Conservation (phyloP, 257 asterid genomes). For the Solanum phureja region DNA sequence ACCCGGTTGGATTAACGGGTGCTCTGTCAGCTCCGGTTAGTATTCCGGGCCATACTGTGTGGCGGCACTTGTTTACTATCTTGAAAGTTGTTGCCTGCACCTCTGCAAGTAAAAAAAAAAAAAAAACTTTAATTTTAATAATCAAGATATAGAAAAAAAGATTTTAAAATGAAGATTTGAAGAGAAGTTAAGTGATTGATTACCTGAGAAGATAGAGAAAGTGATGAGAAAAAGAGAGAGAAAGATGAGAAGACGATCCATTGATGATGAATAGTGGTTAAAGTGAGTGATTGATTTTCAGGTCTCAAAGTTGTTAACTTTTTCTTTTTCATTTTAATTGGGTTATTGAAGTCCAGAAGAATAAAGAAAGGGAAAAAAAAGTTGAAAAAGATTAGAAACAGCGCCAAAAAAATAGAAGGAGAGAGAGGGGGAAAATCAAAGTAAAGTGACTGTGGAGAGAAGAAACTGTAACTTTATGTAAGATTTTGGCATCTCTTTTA, state of each 20-base stretch:
- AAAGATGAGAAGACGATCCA: constrained; percentile 30
- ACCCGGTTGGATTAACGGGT: constrained; percentile 59
- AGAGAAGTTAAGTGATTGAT: neutral
- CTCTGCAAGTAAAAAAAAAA: constrained; percentile 12
- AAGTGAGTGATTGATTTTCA: neutral
- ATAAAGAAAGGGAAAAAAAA: neutral
- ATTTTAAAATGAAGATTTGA: neutral
- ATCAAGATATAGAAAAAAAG: no score
- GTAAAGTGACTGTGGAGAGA: neutral
- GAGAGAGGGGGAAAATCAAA: neutral
- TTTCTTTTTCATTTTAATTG: neutral
- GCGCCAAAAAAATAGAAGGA: neutral
- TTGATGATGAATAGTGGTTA: neutral
- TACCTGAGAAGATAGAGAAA: constrained; percentile 39
- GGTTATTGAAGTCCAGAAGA: neutral
- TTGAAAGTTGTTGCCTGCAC: constrained; percentile 68
- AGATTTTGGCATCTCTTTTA: neutral
- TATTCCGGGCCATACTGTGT: constrained; percentile 87
- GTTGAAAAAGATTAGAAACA: neutral
- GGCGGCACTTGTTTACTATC: constrained; percentile 80
- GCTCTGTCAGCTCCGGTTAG: constrained; percentile 78
- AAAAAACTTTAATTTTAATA: neutral
- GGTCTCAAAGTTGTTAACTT: neutral
- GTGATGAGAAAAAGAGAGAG: constrained; percentile 29
- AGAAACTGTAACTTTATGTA: neutral